Percentiles rank a stretch among this genome's conserved stretches.
phyloP scores from a whole-genome alignment of 306 rosid genomes.

The Cajanus cajan region DNA sequence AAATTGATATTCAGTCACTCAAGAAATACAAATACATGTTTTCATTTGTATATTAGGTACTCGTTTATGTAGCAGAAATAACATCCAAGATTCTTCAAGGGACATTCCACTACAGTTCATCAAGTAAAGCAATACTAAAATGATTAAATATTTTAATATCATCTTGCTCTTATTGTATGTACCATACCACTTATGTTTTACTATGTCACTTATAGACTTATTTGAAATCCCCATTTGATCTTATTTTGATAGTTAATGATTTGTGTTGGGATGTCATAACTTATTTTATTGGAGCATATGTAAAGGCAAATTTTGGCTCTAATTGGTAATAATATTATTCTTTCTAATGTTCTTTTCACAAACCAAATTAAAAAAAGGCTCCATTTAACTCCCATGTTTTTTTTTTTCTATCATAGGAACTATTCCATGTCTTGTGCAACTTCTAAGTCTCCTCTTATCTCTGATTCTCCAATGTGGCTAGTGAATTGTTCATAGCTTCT shows the following conservation, averaged over 20 bases:
- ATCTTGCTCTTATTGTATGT: slow-evolving; percentile 12
- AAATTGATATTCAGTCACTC: neutral
- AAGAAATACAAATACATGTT: neutral
- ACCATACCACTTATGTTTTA: neutral
- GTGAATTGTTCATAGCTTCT: slow-evolving; percentile 42
- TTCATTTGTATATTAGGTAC: slow-evolving; percentile 49
- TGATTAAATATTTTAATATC: slow-evolving; percentile 4
- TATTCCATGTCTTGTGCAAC: slow-evolving; percentile 63
- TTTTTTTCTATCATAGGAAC: slow-evolving; percentile 41
- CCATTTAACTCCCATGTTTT: slow-evolving; percentile 7
- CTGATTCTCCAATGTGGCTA: slow-evolving; percentile 95
- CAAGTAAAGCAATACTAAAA: slow-evolving; percentile 44
- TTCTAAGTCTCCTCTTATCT: slow-evolving; percentile 59
- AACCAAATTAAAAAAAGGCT: neutral
- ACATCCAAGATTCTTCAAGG: slow-evolving; percentile 75
- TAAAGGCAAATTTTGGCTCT: slow-evolving; percentile 59
- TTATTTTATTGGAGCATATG: slow-evolving; percentile 60
- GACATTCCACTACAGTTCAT: slow-evolving; percentile 61
- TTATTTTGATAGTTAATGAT: slow-evolving; percentile 59
- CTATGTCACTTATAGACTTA: neutral
- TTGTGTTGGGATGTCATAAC: slow-evolving; percentile 63
- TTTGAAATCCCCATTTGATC: slow-evolving; percentile 10
- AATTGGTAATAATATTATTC: slow-evolving; percentile 41
- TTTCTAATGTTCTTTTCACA: too few species aligned
- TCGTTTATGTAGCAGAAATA: slow-evolving; percentile 71